Evolutionary conservation across 768 basidiomycete species (phyloP).

Genomic region (Lentinus brumalis): DNA sequence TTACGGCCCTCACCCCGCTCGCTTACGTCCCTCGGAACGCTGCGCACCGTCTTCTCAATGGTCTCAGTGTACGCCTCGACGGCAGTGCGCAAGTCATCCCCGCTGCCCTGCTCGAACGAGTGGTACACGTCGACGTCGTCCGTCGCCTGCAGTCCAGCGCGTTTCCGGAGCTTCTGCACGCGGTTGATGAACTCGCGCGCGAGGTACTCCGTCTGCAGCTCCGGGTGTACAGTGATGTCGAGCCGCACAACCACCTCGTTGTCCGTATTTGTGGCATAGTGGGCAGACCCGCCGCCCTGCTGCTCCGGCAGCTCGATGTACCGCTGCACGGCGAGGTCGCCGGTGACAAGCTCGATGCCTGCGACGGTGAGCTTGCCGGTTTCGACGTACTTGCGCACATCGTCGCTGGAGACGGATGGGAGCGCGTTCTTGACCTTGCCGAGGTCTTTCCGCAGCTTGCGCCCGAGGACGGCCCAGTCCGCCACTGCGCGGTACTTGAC

Average conservation of each 20-base stretch:
- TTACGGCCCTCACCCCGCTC: slow-evolving; percentile 49
- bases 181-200: slow-evolving; percentile 90
- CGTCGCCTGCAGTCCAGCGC: slow-evolving; percentile 91
- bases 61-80: slow-evolving; percentile 66
- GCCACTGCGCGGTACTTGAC: slow-evolving; percentile 90
- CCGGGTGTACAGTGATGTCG: slow-evolving; percentile 85
- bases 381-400: slow-evolving; percentile 73
- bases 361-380: slow-evolving; percentile 82
- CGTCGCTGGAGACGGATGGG: slow-evolving; percentile 78
- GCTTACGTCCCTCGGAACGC: slow-evolving; percentile 62
- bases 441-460: slow-evolving; percentile 91
- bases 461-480: slow-evolving; percentile 93
- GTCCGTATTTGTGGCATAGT: slow-evolving; percentile 85
- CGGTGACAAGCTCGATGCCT: slow-evolving; percentile 85
- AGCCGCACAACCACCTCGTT: slow-evolving; percentile 94
- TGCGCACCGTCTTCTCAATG: slow-evolving; percentile 75
- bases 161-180: slow-evolving; percentile 93
- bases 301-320: slow-evolving; percentile 81
- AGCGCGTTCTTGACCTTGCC: slow-evolving; percentile 87
- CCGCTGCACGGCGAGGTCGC: slow-evolving; percentile 90
- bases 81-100: slow-evolving; percentile 64
- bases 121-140: slow-evolving; percentile 93
- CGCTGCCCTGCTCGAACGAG: slow-evolving; percentile 68
- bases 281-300: slow-evolving; percentile 34
- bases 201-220: slow-evolving; percentile 85